Evolutionary conservation across 495 filamentous ascomycete species (phyloP).

Genomic region (Penicillium argentinense): DNA sequence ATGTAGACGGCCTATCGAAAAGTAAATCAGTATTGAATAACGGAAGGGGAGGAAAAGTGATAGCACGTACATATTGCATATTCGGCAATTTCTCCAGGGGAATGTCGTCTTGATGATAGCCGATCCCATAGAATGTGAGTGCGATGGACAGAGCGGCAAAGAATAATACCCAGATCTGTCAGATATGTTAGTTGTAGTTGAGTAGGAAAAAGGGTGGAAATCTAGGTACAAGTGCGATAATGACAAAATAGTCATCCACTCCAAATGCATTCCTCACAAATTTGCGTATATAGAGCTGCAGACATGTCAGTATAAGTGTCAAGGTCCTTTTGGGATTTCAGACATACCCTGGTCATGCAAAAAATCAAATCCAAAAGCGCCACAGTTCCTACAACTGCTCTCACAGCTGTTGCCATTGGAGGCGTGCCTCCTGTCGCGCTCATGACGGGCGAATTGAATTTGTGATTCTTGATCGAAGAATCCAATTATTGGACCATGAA

Average conservation of each 20-base stretch:
- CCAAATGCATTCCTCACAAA: slow-evolving; percentile 13
- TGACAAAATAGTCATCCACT: slow-evolving; percentile 2
- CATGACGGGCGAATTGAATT: no score
- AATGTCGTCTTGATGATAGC: slow-evolving; percentile 3
- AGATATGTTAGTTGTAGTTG: not conserved
- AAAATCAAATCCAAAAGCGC: not conserved
- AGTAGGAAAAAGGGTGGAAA: not conserved
- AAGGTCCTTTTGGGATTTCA: not conserved
- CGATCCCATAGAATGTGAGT: slow-evolving; percentile 4
- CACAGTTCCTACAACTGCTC: not conserved
- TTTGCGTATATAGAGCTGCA: slow-evolving; percentile 15
- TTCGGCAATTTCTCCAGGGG: not conserved
- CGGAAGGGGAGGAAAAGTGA: not conserved
- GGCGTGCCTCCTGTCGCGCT: not conserved
- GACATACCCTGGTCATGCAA: not conserved
- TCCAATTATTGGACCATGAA: no score
- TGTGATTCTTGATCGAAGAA: no score
- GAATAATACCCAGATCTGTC: not conserved
- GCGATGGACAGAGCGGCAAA: not conserved
- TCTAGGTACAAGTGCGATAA: not conserved
- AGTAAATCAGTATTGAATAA: not conserved
- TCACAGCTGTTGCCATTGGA: not conserved
- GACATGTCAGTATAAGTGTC: not conserved
- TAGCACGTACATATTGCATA: not conserved
- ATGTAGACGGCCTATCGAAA: slow-evolving; percentile 13